Conservation (phyloP, 192 early-diverging fungal species). For the Mortierella alpina region DNA sequence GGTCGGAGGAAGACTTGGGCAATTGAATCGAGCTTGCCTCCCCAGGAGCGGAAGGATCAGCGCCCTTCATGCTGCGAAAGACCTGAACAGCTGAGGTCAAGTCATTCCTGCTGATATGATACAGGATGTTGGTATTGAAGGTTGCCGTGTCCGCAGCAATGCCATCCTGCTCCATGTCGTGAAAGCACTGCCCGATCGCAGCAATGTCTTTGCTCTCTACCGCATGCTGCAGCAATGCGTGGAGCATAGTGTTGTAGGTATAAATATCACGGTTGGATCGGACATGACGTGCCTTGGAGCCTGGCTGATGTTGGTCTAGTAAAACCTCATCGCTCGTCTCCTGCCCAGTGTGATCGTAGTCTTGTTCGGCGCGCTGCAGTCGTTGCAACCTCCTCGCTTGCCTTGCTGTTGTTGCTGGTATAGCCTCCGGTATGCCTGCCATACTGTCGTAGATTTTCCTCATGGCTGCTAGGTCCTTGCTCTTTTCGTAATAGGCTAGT, state of each 20-base stretch:
- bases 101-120: constrained; percentile 43
- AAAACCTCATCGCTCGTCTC: neutral
- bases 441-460: constrained; percentile 35
- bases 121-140: constrained; percentile 51
- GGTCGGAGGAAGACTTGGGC: neutral
- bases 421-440: constrained; percentile 12
- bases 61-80: constrained; percentile 32
- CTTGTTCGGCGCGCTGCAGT: neutral
- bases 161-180: constrained; percentile 48
- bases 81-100: constrained; percentile 32
- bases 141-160: constrained; percentile 44
- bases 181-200: constrained; percentile 45
- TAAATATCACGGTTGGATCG: constrained; percentile 41
- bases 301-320: neutral
- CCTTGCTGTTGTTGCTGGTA: neutral
- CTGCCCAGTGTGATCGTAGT: neutral
- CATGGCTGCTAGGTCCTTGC: constrained; percentile 34
- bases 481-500: constrained; percentile 38
- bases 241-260: constrained; percentile 52
- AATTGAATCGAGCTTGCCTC: neutral
- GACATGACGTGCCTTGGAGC: neutral
- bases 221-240: constrained; percentile 40
- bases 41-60: neutral
- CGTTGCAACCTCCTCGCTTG: neutral
- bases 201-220: constrained; percentile 44